Evolutionary conservation across 2,329 filamentous ascomycete species (phyloP).

Genomic region (Scortechinia acanthostroma): DNA sequence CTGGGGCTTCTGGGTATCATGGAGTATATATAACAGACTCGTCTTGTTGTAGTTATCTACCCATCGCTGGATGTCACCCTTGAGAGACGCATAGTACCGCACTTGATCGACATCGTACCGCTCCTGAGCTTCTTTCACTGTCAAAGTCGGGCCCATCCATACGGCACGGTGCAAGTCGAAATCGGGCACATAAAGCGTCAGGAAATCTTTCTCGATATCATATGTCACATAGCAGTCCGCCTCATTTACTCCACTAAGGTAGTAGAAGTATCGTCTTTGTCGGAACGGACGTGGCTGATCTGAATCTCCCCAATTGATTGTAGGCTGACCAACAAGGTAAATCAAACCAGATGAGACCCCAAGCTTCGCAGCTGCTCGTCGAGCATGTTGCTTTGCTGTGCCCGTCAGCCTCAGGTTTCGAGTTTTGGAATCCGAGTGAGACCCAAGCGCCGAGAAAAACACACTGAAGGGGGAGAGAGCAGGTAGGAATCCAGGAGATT

Average conservation of each 20-base stretch:
- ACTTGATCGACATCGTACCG: conserved; percentile 47
- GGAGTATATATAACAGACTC: background rate
- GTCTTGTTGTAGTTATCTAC: conserved; percentile 6
- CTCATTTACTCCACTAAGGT: conserved; percentile 44
- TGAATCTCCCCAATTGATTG: conserved; percentile 43
- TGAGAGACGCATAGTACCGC: conserved; percentile 25
- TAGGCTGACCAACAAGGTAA: conserved; percentile 42
- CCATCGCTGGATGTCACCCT: conserved; percentile 17
- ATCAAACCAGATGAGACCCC: conserved; percentile 36
- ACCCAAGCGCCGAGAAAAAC: no score
- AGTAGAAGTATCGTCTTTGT: conserved; percentile 55
- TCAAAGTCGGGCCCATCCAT: conserved; percentile 31
- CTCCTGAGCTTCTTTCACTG: conserved; percentile 34
- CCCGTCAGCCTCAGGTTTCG: background rate
- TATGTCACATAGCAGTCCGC: conserved; percentile 48
- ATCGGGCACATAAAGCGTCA: conserved; percentile 44
- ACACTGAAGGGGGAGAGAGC: no score
- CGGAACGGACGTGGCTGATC: conserved; percentile 47
- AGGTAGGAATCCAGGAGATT: no score
- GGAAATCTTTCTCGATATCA: conserved; percentile 40
- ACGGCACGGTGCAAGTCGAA: conserved; percentile 29
- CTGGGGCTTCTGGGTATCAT: background rate
- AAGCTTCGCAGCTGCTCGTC: conserved; percentile 31
- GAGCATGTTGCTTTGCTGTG: conserved; percentile 38
- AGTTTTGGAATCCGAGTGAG: no score